phyloP scores from a whole-genome alignment of 164 flowering plant species.

The Dillenia suffruticosa region DNA sequence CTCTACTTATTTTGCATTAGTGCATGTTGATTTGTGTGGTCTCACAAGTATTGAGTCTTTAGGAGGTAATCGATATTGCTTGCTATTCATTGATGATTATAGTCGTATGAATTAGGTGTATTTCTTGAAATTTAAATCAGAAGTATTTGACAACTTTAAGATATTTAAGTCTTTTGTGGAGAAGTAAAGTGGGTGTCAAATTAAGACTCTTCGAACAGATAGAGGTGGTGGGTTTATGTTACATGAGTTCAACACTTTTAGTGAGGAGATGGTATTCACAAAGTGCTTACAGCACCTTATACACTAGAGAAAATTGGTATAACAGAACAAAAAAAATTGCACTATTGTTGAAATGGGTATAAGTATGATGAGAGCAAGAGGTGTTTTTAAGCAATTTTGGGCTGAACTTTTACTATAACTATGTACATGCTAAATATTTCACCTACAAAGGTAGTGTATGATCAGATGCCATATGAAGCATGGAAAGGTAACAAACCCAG shows the following conservation, averaged over 20 bases:
- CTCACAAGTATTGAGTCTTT: not conserved
- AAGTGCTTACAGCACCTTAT: no score
- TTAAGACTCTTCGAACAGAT: not conserved
- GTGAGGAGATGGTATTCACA: conserved; percentile 1
- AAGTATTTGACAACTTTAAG: not conserved
- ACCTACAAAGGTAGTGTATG: not conserved
- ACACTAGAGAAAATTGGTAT: not conserved
- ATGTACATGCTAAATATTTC: not conserved
- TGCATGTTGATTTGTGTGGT: not conserved
- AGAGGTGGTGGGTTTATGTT: not conserved
- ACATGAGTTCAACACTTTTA: no score
- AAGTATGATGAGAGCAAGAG: conserved; percentile 4
- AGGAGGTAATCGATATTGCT: conserved; percentile 4
- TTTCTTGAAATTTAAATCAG: conserved; percentile 1
- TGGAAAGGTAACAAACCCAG: not conserved
- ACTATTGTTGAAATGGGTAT: conserved; percentile 1
- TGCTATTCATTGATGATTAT: not conserved
- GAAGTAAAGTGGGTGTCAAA: not conserved
- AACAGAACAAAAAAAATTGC: not conserved
- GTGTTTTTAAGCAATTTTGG: conserved; percentile 1
- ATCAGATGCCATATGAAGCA: not conserved
- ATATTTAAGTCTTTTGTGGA: conserved; percentile 4
- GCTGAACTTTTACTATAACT: conserved; percentile 1
- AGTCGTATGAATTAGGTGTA: no score
- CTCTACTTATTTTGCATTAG: not conserved